phyloP scores from a whole-genome alignment of 495 filamentous ascomycete species.

The Letharia lupina region DNA sequence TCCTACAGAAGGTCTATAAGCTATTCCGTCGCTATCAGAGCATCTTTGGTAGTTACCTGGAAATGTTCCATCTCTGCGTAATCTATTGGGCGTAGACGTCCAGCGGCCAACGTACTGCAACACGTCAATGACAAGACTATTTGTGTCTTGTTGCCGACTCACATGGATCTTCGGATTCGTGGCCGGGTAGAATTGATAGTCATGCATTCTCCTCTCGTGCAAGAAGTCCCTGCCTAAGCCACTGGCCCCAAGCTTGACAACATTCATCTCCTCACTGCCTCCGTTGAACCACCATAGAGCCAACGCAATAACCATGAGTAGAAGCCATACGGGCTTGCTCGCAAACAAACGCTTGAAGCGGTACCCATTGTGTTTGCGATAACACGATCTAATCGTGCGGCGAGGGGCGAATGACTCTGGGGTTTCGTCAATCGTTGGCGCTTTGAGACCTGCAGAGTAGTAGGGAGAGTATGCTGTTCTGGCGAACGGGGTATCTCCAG shows the following conservation, averaged over 20 bases:
- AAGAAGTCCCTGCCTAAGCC: slow-evolving; percentile 24
- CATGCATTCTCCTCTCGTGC: slow-evolving; percentile 24
- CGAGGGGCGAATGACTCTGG: slow-evolving; percentile 14
- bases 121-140: neutral
- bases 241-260: slow-evolving; percentile 20
- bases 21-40: neutral
- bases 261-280: slow-evolving; percentile 23
- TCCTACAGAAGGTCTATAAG: slow-evolving; percentile 18
- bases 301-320: slow-evolving; percentile 21
- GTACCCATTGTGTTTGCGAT: slow-evolving; percentile 15
- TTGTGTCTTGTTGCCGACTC: neutral
- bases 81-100: slow-evolving; percentile 31
- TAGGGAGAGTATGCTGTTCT: slow-evolving; percentile 28
- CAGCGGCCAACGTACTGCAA: slow-evolving; percentile 31
- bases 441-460: slow-evolving; percentile 23
- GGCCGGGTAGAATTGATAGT: slow-evolving; percentile 29
- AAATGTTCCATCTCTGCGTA: slow-evolving; percentile 32
- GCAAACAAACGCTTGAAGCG: slow-evolving; percentile 16
- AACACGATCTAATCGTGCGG: slow-evolving; percentile 9
- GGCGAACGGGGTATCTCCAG: slow-evolving; percentile 22
- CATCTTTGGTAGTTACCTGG: slow-evolving; percentile 23
- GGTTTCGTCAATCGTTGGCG: slow-evolving; percentile 19
- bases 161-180: slow-evolving; percentile 31
- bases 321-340: slow-evolving; percentile 22
- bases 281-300: slow-evolving; percentile 25